Evolutionary conservation across 2,329 filamentous ascomycete species (phyloP), one percentile per base, ranked within the genome.

Genomic region (Plectosphaerella sp.): DNA sequence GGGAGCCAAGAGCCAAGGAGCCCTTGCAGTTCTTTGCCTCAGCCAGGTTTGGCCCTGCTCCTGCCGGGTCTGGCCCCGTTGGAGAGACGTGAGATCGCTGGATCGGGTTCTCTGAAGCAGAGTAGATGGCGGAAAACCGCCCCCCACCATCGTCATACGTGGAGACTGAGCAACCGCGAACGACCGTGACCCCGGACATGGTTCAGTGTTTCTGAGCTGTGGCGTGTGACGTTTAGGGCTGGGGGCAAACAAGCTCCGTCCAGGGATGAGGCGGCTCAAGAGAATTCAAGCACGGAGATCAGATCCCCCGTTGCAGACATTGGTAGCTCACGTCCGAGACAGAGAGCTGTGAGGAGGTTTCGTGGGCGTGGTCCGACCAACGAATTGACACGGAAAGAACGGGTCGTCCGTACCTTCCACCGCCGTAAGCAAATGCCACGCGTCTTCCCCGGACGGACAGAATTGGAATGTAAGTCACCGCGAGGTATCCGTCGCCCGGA

Each of bases 141-240:
- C 41, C 41, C 16, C 41, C 41, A 43, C 16, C 41, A 20, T 43
- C 41, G 41, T 43, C 41, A 43, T 43, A 43, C 41, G 41, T 43
- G 41, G 41, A 41, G 37, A 33, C 11, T 7, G 7, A 39, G 10
- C 37, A 39, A 14, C 37, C 37, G 16, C 37, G 15, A 28, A 39
- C 48, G 50, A 54, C 22, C 22, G 3, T 22, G 22, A 47, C 41
- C 14, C n/a, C 48, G 54, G 47, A 52, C 51, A 54, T 54, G 52
- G n/a, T 43, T 43, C 52, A 10, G 28, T 22, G 22, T 22, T 22
- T 22, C 22, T 22, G 11, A 33, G 28, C 28, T 33, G 53, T 56
- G 54, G 54, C 52, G 54, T 50, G 55, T 57, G 53, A 57, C 55
- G 53, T 57, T 50, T 53, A 53, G 46, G 53, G 53, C 53, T 53